phyloP scores from a whole-genome alignment of 2,329 filamentous ascomycete species.

The Neonectria coccinea region DNA sequence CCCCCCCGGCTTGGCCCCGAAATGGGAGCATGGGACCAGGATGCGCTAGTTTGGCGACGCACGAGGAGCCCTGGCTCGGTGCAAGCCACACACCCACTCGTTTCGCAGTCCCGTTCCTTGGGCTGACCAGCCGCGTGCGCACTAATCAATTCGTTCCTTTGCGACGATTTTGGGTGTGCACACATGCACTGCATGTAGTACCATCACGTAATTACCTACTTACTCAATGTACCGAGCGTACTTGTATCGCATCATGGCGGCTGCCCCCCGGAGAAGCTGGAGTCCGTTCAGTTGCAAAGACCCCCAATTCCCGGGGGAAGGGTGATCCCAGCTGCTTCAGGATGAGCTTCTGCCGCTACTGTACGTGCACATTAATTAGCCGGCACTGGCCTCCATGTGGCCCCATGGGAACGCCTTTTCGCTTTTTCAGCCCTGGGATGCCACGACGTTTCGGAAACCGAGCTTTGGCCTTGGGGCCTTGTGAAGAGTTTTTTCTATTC shows the following conservation, averaged over 20 bases:
- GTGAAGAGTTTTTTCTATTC: conserved; percentile 24
- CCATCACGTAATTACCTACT: no score
- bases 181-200: no score
- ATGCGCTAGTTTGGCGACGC: conserved; percentile 43
- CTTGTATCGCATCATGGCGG: conserved; percentile 16
- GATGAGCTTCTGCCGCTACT: conserved; percentile 10
- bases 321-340: conserved; percentile 30
- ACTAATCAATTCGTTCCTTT: neutral
- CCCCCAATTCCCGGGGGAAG: conserved; percentile 17
- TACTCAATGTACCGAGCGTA: no score
- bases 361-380: neutral
- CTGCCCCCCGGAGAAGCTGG: no score
- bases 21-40: conserved; percentile 33
- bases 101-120: conserved; percentile 34
- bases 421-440: conserved; percentile 24
- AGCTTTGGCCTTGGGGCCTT: conserved; percentile 4
- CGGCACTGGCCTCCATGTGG: conserved; percentile 33
- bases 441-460: conserved; percentile 26
- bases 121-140: conserved; percentile 34
- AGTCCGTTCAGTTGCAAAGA: no score
- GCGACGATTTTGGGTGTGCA: no score
- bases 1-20: conserved; percentile 30
- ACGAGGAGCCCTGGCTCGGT: conserved; percentile 49
- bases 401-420: conserved; percentile 20
- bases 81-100: conserved; percentile 40